Conservation (phyloP, 768 basidiomycete genomes). For the Agaricus blazei region DNA sequence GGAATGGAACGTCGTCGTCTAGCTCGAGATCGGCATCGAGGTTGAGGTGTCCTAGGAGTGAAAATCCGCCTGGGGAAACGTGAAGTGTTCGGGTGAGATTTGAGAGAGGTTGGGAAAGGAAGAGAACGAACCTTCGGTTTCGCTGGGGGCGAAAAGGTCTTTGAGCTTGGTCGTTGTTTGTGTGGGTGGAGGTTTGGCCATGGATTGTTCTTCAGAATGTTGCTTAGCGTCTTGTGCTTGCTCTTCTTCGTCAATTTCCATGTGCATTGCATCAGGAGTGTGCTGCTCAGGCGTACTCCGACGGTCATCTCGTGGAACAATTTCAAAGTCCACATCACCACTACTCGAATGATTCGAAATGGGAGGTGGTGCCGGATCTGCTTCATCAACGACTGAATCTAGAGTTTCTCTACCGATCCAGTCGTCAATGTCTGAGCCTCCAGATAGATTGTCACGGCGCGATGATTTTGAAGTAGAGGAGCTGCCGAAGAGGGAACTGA, state of each 20-base stretch:
- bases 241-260: background rate
- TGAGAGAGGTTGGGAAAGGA: background rate
- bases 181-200: background rate
- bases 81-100: background rate
- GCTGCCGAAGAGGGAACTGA: constrained; percentile 48
- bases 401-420: constrained; percentile 61
- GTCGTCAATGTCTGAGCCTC: constrained; percentile 28
- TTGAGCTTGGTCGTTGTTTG: constrained; percentile 41
- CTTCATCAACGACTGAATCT: constrained; percentile 51
- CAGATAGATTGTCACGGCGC: too few relatives aligned
- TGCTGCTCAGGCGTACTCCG: constrained; percentile 6
- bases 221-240: constrained; percentile 5
- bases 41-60: constrained; percentile 70
- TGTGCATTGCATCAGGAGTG: background rate
- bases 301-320: constrained; percentile 26
- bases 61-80: constrained; percentile 53
- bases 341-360: constrained; percentile 15
- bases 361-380: constrained; percentile 22
- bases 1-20: constrained; percentile 47
- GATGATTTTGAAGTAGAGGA: constrained; percentile 3
- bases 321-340: constrained; percentile 26
- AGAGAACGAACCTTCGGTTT: constrained; percentile 52
- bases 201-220: background rate
- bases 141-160: constrained; percentile 68
- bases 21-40: constrained; percentile 70